Evolutionary conservation across 1,284 basidiomycete genomes (phyloP).

Genomic region (Termitomyces sp.): DNA sequence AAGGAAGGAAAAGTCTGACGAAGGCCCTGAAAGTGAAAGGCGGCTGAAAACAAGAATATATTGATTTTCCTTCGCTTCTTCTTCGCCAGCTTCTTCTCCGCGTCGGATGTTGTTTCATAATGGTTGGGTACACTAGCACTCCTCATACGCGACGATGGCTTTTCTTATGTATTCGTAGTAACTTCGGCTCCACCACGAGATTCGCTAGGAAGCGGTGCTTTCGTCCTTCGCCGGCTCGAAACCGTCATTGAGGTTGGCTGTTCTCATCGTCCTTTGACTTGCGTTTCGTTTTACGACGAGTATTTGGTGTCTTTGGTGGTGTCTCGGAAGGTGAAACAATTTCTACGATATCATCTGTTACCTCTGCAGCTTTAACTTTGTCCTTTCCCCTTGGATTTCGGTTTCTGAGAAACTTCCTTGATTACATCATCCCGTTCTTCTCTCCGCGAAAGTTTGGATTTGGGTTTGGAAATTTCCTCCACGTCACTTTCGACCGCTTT

Average conservation of each 20-base stretch:
- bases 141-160: slow-evolving; percentile 12
- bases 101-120: slow-evolving; percentile 20
- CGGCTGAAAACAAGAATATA: slow-evolving; percentile 35
- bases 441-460: slow-evolving; percentile 4
- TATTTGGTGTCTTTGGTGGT: slow-evolving; percentile 11
- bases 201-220: slow-evolving; percentile 10
- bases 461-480: slow-evolving; percentile 9
- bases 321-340: slow-evolving; percentile 5
- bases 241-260: slow-evolving; percentile 12
- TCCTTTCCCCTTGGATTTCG: slow-evolving; percentile 17
- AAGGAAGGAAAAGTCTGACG: slow-evolving; percentile 18
- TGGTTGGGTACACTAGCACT: slow-evolving; percentile 18
- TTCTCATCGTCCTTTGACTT: slow-evolving; percentile 15
- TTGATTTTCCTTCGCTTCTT: slow-evolving; percentile 62
- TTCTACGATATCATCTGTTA: slow-evolving; percentile 12
- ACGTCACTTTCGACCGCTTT: slow-evolving; percentile 14
- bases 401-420: slow-evolving; percentile 10
- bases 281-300: slow-evolving; percentile 12
- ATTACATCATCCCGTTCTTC: slow-evolving; percentile 4
- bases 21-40: slow-evolving; percentile 30
- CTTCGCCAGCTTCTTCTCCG: slow-evolving; percentile 25
- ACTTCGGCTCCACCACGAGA: slow-evolving; percentile 14
- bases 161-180: slow-evolving; percentile 10
- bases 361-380: slow-evolving; percentile 27
- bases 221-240: slow-evolving; percentile 19